Evolutionary conservation across 2,329 filamentous ascomycete genomes (phyloP), one percentile per base, ranked within the genome.

Genomic region (Ilyonectria destructans): DNA sequence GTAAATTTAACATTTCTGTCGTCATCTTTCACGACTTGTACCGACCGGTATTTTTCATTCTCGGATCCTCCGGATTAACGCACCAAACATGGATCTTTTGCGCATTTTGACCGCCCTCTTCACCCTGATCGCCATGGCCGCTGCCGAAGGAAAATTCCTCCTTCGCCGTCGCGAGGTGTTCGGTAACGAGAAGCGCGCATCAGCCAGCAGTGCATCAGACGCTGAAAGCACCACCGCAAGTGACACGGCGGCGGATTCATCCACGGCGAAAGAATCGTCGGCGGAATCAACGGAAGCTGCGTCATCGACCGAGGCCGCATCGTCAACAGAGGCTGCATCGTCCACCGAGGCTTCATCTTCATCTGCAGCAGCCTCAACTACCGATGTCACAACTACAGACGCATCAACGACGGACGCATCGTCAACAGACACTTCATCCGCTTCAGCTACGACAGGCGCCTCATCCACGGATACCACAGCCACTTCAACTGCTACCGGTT

Each of bases 121-220:
- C 33, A 23, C 54, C 9, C 31, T 67, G 37, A 23, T 45, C 58
- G 19, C 37, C 31, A 54, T 29, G 8, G 45, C 52, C 26, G 19
- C 12, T 10, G 26, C 52, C 12, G 58, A 67, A 35, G 46, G 55
- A n/a, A 60, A 45, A 2, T 33, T 46, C 17, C 12, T 43, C 6
- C 8, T 67, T 5, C 55, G 55, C 29, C 58, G 52, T 31, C 43
- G 63, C 10, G 63, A 58, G 9, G 19, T 29, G 6, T 21, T 19
- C 4, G 19, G 29, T 1, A 19, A 37, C 54, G 29, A 57, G 17
- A 56, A 62, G 17, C 31, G 61, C 4, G 40, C 40, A 4, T 58
- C 55, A 2, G 49, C 52, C 26, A 62, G 21, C 6, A 46, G 23
- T 58, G n/a, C 17, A 52, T 15, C 49, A 21, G 48, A 52, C n/a